Evolutionary conservation across 768 basidiomycete species (phyloP), one percentile per base, ranked within the genome.

Genomic region (Dentipellis fragilis): DNA sequence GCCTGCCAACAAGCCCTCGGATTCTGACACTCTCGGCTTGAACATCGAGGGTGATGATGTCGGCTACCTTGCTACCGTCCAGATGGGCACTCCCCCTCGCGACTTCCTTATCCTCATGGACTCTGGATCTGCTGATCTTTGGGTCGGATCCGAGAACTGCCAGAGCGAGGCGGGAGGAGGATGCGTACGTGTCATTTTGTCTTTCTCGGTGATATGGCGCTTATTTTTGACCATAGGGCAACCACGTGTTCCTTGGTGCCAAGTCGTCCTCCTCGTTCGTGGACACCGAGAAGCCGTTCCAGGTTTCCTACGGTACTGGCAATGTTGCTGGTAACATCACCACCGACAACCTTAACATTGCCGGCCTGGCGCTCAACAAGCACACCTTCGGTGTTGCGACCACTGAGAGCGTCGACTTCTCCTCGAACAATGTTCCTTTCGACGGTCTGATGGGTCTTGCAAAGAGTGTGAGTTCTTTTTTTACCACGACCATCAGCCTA

Each of bases 401-500:
- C 1, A 39, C 61, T 11, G 89, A 91, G 67, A 81, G 76, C 50
- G 62, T 67, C 0, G 81, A 89, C 36, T 90, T 92, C 69, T 72
- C 81, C 12, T 63, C 64, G 38, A 58, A 74, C 60, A 52, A 58
- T 1, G 73, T 74, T 40, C 72, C 78, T 1, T 88, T 87, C 58
- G 85, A 89, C 64, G 87, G 89, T 14, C 67, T 91, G 38, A 85
- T 89, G 82, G 88, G 89, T 37, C 75, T 88, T 49, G 89, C 85
- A 6, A 74, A 84, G 70, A 85, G 84, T 51, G 84, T 83, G 58
- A 53, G 79, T 72, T 45, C 36, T 42, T 29, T 7, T 40, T n/a
- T 8, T 22, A 14, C 12, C 48, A 10, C 11, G 37, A 53, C 10
- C 56, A 36, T 23, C 10, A 17, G 54, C 22, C 58, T 10, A 17